Evolutionary conservation across 768 basidiomycete genomes (phyloP).

Genomic region (Collybia sp.): DNA sequence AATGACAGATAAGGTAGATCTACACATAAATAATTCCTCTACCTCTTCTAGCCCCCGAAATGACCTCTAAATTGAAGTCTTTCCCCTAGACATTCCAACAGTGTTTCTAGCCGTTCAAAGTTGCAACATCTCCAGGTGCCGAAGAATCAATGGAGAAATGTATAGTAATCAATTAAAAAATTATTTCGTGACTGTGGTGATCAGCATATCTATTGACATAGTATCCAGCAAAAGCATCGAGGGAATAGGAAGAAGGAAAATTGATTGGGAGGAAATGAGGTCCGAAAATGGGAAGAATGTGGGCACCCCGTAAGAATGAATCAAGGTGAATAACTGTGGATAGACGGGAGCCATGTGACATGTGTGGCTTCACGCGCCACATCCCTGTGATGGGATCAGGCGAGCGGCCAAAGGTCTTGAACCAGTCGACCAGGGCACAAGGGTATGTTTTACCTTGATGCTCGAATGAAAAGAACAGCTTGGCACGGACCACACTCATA

Average conservation of each 20-base stretch:
- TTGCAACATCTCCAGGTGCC: too few species aligned
- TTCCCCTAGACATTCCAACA: too few species aligned
- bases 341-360: background rate
- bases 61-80: too few species aligned
- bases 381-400: slow-evolving; percentile 24
- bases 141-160: too few species aligned
- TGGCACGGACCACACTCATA: slow-evolving; percentile 19
- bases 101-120: too few species aligned
- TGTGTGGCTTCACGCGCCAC: slow-evolving; percentile 16
- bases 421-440: slow-evolving; percentile 30
- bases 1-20: too few species aligned
- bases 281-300: background rate
- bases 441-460: slow-evolving; percentile 8
- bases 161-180: too few species aligned
- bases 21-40: too few species aligned
- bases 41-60: too few species aligned
- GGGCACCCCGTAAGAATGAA: background rate
- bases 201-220: background rate
- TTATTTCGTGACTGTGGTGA: background rate
- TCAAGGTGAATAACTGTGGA: background rate
- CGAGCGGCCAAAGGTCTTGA: slow-evolving; percentile 7
- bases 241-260: background rate
- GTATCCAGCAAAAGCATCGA: background rate
- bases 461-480: slow-evolving; percentile 22
- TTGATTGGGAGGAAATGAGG: background rate